Evolutionary conservation across 2,329 filamentous ascomycete genomes (phyloP), one percentile per base, ranked within the genome.

Genomic region (Stachybotrys elegans): DNA sequence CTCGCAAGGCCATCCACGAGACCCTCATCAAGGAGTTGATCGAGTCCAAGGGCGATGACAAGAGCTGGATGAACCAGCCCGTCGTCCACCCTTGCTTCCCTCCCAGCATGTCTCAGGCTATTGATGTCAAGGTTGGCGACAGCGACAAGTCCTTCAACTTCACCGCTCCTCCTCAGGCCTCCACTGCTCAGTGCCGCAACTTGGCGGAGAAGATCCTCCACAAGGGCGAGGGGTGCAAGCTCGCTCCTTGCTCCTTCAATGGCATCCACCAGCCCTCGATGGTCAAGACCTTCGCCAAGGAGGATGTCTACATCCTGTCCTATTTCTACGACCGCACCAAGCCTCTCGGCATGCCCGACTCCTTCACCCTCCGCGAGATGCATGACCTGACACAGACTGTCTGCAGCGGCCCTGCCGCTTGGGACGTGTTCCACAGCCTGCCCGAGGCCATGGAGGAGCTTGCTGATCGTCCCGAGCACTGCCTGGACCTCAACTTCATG

Each of bases 281-380:
- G 39, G 83, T 82, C 55, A 95, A 95, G 76, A 98, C 93, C 0
- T 98, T 98, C 59, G 73, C 88, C 21, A 79, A 78, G 50, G 92
- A 97, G 67, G 91, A 96, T 57, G 81, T 97, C 31, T 98, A 92
- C 70, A 89, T 97, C 55, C 92, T 98, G 69, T 95, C 88, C 22
- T 98, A 95, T 78, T 98, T 98, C 71, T 96, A 86, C 70, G 93
- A 98, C 73, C 91, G 94, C 58, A 94, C 88, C 20, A 80, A 88
- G 64, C 88, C 90, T 5, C 81, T 98, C 11, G 94, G 94, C 53
- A 97, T 98, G 90, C 93, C 94, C n/a, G 90, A 95, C 54, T 91
- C 87, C 6, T 98, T 97, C 68, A 96, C 91, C 1, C 73, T 98
- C 25, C 80, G 84, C 40, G 93, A 98, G 72, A 78, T 98, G 59